Evolutionary conservation across 2,329 filamentous ascomycete species (phyloP).

Genomic region (Botrytis tulipae): DNA sequence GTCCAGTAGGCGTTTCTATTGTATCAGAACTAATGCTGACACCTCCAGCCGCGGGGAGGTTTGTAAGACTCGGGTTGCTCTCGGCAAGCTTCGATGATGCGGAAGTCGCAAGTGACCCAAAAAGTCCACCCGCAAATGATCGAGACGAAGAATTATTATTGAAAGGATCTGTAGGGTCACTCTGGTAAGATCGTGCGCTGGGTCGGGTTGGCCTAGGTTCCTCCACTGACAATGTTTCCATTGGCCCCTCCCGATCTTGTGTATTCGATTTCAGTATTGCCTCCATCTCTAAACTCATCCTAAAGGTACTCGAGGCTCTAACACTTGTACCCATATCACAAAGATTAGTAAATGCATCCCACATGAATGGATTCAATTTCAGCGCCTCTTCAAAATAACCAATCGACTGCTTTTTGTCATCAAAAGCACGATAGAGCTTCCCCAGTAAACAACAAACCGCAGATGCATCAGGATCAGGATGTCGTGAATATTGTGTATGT

Average conservation of each 20-base stretch:
- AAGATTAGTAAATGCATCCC: constrained; percentile 89
- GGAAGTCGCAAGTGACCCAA: constrained; percentile 32
- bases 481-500: constrained; percentile 73
- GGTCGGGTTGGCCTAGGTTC: constrained; percentile 19
- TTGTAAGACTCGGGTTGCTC: constrained; percentile 40
- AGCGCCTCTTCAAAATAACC: constrained; percentile 85
- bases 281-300: constrained; percentile 63
- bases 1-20: constrained; percentile 61
- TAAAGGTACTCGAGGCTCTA: constrained; percentile 83
- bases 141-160: constrained; percentile 35
- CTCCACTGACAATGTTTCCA: background rate
- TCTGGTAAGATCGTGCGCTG: constrained; percentile 27
- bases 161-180: constrained; percentile 39
- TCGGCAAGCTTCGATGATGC: constrained; percentile 39
- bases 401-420: constrained; percentile 79
- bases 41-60: constrained; percentile 36
- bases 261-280: constrained; percentile 43
- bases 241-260: constrained; percentile 24
- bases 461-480: constrained; percentile 77
- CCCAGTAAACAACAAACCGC: constrained; percentile 81
- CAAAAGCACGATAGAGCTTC: constrained; percentile 79
- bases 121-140: constrained; percentile 36
- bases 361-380: constrained; percentile 92
- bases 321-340: constrained; percentile 85
- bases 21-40: constrained; percentile 48